Conservation (phyloP, 129 eudicot species). For the Flaveria brownii region DNA sequence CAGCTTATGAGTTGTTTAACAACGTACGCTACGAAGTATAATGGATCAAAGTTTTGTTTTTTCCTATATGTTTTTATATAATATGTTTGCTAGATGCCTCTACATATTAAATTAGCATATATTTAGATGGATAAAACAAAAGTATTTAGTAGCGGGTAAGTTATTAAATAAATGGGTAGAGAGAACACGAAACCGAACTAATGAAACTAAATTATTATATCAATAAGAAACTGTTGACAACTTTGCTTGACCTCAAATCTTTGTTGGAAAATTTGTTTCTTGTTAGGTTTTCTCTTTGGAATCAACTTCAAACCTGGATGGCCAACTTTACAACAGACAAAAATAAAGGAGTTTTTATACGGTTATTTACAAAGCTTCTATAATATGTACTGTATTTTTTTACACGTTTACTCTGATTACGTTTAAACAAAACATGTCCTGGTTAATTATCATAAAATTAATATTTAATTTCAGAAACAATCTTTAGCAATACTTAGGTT, state of each 20-base stretch:
- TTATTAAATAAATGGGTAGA: constrained; percentile 1
- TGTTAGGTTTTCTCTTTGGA: constrained; percentile 31
- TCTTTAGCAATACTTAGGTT: not conserved
- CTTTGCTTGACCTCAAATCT: constrained; percentile 1
- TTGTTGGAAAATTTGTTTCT: constrained; percentile 34
- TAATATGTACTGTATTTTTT: not conserved
- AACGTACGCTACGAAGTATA: constrained; percentile 38
- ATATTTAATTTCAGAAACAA: not conserved
- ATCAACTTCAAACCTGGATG: constrained; percentile 31
- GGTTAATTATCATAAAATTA: not conserved
- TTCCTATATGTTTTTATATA: not conserved
- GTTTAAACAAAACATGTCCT: not conserved
- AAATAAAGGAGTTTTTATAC: no score
- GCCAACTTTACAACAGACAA: constrained; percentile 27
- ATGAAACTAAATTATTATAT: not conserved
- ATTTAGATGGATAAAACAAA: not conserved
- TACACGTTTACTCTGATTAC: not conserved
- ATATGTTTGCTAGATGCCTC: constrained; percentile 5
- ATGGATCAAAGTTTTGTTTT: constrained; percentile 5
- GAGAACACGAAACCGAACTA: not conserved
- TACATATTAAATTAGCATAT: not conserved
- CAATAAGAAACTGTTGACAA: not conserved
- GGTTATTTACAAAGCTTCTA: no score
- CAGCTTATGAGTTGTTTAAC: constrained; percentile 31
- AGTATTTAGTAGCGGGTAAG: not conserved